Percentiles rank a stretch among this genome's conserved stretches.
These are phyloP conservation scores for Malbranchea cinnamomea DNA, from an alignment of 2,329 filamentous ascomycete species.

Conservation along the genomic window DNA sequence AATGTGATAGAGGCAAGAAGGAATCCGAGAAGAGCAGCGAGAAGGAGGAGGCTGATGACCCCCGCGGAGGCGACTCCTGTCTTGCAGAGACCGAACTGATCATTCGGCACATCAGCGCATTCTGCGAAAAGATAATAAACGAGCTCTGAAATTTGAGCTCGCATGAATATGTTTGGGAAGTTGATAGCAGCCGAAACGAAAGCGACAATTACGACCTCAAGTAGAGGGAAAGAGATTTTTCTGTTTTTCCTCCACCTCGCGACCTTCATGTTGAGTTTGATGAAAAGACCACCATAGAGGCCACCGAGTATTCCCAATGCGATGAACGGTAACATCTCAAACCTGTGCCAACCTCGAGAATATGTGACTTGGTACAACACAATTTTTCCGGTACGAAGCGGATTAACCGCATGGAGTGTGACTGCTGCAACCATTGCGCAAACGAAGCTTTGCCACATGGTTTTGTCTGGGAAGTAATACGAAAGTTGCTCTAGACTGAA, in stretches of 20 bases:
- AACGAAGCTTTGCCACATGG: slow-evolving; percentile 99
- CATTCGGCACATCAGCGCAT: slow-evolving; percentile 66
- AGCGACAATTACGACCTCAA: slow-evolving; percentile 67
- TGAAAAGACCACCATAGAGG: slow-evolving; percentile 88
- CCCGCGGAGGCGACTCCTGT: slow-evolving; percentile 67
- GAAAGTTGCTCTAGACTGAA: slow-evolving; percentile 96
- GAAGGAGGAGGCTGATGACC: slow-evolving; percentile 67
- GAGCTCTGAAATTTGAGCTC: slow-evolving; percentile 78
- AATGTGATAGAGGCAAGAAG: slow-evolving; percentile 79
- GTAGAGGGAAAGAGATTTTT: slow-evolving; percentile 56
- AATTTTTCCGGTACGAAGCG: slow-evolving; percentile 87
- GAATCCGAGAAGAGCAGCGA: slow-evolving; percentile 73
- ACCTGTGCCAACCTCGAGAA: slow-evolving; percentile 80
- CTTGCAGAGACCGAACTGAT: slow-evolving; percentile 82
- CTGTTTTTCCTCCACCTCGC: slow-evolving; percentile 62
- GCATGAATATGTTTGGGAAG: slow-evolving; percentile 93
- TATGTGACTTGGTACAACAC: slow-evolving; percentile 95
- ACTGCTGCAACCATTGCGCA: slow-evolving; percentile 98
- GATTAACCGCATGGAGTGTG: slow-evolving; percentile 80
- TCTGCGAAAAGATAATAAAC: slow-evolving; percentile 87
- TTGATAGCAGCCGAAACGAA: slow-evolving; percentile 77
- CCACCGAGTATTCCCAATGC: slow-evolving; percentile 79
- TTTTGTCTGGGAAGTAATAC: slow-evolving; percentile 97
- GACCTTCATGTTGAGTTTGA: slow-evolving; percentile 81
- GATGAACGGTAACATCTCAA: slow-evolving; percentile 79